These are phyloP conservation scores for Nicotiana undulata DNA, from an alignment of 257 asterid genomes.

Conservation along the genomic window DNA sequence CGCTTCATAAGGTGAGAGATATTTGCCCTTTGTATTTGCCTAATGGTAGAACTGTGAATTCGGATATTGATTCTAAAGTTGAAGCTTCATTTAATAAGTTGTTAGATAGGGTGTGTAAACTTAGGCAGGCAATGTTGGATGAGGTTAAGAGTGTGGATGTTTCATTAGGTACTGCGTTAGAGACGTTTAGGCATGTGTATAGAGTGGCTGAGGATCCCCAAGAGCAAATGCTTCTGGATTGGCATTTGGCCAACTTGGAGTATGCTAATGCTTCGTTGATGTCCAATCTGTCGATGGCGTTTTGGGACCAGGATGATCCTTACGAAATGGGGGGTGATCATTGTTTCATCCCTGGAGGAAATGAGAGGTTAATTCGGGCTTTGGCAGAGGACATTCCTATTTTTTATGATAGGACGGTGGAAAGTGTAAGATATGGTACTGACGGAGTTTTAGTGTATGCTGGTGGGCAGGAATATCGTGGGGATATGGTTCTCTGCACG, in stretches of 20 bases:
- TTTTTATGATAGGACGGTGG: slow-evolving; percentile 51
- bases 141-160: slow-evolving; percentile 76
- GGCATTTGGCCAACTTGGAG: slow-evolving; percentile 99
- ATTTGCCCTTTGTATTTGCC: slow-evolving; percentile 89
- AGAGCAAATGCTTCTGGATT: slow-evolving; percentile 88
- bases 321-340: slow-evolving; percentile 99
- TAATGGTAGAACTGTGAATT: slow-evolving; percentile 69
- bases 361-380: slow-evolving; percentile 76
- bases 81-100: slow-evolving; percentile 80
- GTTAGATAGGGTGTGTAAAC: slow-evolving; percentile 95
- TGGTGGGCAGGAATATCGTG: slow-evolving; percentile 65
- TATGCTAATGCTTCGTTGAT: slow-evolving; percentile 92
- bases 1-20: slow-evolving; percentile 96
- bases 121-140: slow-evolving; percentile 84
- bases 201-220: slow-evolving; percentile 84
- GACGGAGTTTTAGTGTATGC: slow-evolving; percentile 82
- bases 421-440: slow-evolving; percentile 60
- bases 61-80: slow-evolving; percentile 79
- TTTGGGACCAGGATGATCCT: slow-evolving; percentile 99
- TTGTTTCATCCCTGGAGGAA: slow-evolving; percentile 96
- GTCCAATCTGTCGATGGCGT: slow-evolving; percentile 89
- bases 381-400: slow-evolving; percentile 89
- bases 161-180: slow-evolving; percentile 78
- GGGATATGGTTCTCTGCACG: slow-evolving; percentile 88
- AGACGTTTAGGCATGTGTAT: slow-evolving; percentile 75